These are phyloP conservation scores for Stagonosporopsis cucurbitacearum DNA, from an alignment of 2,329 filamentous ascomycete species.

Conservation along the genomic window DNA sequence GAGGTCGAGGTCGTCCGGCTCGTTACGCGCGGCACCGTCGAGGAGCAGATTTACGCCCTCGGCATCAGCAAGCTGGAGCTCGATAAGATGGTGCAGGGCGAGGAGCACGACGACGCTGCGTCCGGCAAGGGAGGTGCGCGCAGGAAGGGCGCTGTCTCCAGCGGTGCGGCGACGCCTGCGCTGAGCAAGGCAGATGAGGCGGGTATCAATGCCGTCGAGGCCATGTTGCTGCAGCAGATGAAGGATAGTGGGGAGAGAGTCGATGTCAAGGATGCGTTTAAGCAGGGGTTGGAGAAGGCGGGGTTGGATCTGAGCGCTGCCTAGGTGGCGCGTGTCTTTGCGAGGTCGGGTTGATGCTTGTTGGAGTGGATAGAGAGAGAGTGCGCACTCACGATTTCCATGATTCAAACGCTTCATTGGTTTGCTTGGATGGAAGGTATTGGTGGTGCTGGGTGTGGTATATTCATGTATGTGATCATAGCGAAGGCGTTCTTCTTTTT, in stretches of 20 bases:
- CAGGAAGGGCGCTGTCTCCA: conserved; percentile 23
- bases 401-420: too few relatives aligned
- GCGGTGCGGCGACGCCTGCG: conserved; percentile 27
- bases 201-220: conserved; percentile 46
- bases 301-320: conserved; percentile 49
- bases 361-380: too few relatives aligned
- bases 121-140: conserved; percentile 6
- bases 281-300: conserved; percentile 50
- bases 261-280: conserved; percentile 53
- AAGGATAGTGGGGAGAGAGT: conserved; percentile 13
- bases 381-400: too few relatives aligned
- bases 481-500: too few relatives aligned
- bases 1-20: conserved; percentile 90
- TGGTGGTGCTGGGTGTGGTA: too few relatives aligned
- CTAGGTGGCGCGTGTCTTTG: neutral
- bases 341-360: neutral
- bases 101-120: conserved; percentile 54
- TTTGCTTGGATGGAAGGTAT: too few relatives aligned
- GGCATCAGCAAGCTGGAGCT: conserved; percentile 93
- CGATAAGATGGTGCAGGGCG: conserved; percentile 74
- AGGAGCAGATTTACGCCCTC: conserved; percentile 90
- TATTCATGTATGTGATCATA: too few relatives aligned
- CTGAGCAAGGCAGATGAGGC: conserved; percentile 45
- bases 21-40: conserved; percentile 81
- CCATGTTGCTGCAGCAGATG: conserved; percentile 51